phyloP scores from a whole-genome alignment of 2,329 filamentous ascomycete species.

The Neonectria punicea region DNA sequence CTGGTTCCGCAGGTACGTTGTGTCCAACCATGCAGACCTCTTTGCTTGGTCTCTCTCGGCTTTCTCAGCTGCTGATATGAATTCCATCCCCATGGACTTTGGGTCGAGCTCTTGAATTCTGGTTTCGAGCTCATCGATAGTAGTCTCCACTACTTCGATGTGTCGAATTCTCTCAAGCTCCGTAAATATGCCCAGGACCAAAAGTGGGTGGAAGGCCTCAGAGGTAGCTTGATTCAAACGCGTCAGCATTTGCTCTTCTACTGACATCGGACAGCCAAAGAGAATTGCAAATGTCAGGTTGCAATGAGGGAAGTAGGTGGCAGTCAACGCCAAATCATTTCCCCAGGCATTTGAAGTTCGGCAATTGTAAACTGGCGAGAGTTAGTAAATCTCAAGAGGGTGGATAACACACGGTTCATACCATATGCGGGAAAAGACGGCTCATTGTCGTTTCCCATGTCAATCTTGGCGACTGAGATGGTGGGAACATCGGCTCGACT shows the following conservation, averaged over 20 bases:
- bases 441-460: slow-evolving; percentile 6
- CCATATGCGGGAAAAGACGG: slow-evolving; percentile 1
- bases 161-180: slow-evolving; percentile 21
- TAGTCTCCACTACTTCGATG: neutral
- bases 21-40: slow-evolving; percentile 12
- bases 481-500: slow-evolving; percentile 13
- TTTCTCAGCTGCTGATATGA: neutral
- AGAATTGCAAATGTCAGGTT: slow-evolving; percentile 9
- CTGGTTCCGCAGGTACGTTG: slow-evolving; percentile 10
- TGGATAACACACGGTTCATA: neutral
- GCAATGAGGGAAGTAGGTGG: slow-evolving; percentile 17
- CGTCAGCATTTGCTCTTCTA: slow-evolving; percentile 8
- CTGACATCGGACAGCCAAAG: slow-evolving; percentile 17
- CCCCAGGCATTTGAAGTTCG: slow-evolving; percentile 21
- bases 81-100: neutral
- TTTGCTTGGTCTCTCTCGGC: neutral
- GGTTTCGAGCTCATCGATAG: slow-evolving; percentile 1
- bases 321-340: slow-evolving; percentile 6
- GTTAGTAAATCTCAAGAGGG: neutral
- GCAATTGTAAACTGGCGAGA: slow-evolving; percentile 11
- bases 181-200: slow-evolving; percentile 6
- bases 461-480: slow-evolving; percentile 1
- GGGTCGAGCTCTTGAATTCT: neutral
- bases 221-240: neutral
- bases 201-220: slow-evolving; percentile 10